phyloP scores from a whole-genome alignment of 495 filamentous ascomycete species.

The Penicillium longicatenatum region DNA sequence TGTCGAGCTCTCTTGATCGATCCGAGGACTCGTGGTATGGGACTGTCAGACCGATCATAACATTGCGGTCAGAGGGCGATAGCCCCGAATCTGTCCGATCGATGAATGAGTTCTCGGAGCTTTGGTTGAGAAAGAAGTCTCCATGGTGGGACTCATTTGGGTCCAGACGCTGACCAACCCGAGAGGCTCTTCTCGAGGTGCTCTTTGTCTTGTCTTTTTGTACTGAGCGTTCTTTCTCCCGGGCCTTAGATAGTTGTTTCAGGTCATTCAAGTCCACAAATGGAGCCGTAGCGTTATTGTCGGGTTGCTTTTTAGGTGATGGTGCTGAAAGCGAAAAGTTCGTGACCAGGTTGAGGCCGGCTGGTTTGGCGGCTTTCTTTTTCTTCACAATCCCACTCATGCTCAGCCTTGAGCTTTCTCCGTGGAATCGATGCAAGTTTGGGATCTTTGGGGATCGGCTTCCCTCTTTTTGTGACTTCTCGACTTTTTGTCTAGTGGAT shows the following conservation, averaged over 20 bases:
- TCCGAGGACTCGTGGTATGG: conserved; percentile 59
- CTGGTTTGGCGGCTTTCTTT: conserved; percentile 49
- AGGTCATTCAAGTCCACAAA: conserved; percentile 46
- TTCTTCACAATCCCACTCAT: conserved; percentile 39
- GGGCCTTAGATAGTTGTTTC: conserved; percentile 37
- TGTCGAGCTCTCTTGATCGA: conserved; percentile 33
- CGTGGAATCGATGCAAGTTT: not conserved
- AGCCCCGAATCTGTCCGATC: conserved; percentile 53
- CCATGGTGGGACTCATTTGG: conserved; percentile 7
- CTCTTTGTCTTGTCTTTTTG: conserved; percentile 18
- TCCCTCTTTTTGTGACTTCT: conserved; percentile 13
- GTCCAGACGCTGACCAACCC: not conserved
- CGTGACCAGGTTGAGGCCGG: conserved; percentile 68
- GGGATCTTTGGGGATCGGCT: conserved; percentile 14
- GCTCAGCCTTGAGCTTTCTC: conserved; percentile 11
- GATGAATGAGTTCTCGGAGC: conserved; percentile 17
- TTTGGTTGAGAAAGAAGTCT: conserved; percentile 24
- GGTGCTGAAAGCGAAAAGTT: conserved; percentile 37
- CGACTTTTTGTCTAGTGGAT: conserved; percentile 29
- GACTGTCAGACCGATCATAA: conserved; percentile 77
- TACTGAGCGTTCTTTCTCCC: conserved; percentile 37
- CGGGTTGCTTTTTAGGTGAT: conserved; percentile 5
- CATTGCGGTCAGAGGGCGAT: conserved; percentile 73
- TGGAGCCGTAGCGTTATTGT: conserved; percentile 15
- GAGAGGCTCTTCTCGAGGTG: not conserved